Percentiles rank a stretch among this genome's conserved stretches.
Evolutionary conservation across 2,329 filamentous ascomycete species (phyloP).

Genomic region (Penicillium sp.): DNA sequence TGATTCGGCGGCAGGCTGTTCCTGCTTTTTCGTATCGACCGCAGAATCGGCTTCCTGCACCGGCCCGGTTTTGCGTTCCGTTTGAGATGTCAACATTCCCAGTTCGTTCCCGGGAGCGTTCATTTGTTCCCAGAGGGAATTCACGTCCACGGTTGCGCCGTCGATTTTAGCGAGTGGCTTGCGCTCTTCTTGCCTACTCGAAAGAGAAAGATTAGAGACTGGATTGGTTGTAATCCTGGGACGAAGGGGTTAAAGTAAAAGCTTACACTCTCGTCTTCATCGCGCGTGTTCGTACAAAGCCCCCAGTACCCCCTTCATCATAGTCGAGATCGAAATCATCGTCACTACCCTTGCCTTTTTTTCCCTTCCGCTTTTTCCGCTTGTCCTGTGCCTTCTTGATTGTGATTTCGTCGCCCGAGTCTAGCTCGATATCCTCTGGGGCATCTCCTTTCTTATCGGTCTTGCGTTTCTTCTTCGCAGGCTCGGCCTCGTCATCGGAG

Average conservation of each 20-base stretch:
- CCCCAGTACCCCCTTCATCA: conserved; percentile 53
- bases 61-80: conserved; percentile 19
- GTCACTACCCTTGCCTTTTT: conserved; percentile 38
- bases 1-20: conserved; percentile 12
- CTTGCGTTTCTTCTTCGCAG: conserved; percentile 46
- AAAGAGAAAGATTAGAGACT: conserved; percentile 1
- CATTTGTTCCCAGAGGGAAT: conserved; percentile 59
- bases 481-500: conserved; percentile 37
- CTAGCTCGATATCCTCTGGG: conserved; percentile 45
- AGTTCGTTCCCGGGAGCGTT: conserved; percentile 39
- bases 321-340: conserved; percentile 44
- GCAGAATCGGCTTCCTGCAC: conserved; percentile 14
- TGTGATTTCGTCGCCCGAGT: conserved; percentile 62
- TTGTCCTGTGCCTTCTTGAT: conserved; percentile 53
- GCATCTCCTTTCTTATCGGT: conserved; percentile 27
- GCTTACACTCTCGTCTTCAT: conserved; percentile 55
- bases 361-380: conserved; percentile 45
- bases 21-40: conserved; percentile 20
- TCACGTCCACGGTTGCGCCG: conserved; percentile 59
- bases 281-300: conserved; percentile 58
- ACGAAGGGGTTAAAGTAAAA: background rate
- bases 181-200: conserved; percentile 50
- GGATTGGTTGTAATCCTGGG: background rate
- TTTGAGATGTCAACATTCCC: conserved; percentile 16
- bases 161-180: conserved; percentile 53